Base-by-base conservation (phyloP, 2,329 filamentous ascomycete genomes). In the Paecilomyces niveus region DNA sequence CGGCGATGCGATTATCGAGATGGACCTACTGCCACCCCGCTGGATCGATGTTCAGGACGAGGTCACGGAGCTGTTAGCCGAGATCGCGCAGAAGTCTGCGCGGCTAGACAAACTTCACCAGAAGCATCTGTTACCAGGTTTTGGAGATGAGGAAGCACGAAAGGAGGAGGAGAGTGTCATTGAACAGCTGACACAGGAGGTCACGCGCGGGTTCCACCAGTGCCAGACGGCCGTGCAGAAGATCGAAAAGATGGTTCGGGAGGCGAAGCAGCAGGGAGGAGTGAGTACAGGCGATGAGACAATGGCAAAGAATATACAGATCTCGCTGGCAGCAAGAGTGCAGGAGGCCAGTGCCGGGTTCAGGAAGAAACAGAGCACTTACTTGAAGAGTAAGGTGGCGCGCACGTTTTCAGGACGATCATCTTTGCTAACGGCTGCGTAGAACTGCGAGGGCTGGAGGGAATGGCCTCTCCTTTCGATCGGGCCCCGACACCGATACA, bases 11-110 rank as follows among this genome's bases (percentile, higher is more conserved):
- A 86, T 99, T 58, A 97, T 99, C 68, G 94, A 99, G 80, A 97
- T 99, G 94, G 93, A 97, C 75, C 80, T 96, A 45, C 82, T 99
- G 18, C 94, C 94, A 24, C 94, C 94, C 56, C 87, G 94, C 61
- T 99, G 94, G 94, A 89, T 93, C 59, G 94, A 99, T 70, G 83
- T 96, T 59, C 92, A 92, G 68, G 94, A 97, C 72, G 92, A 97
- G 72, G 91, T 99, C 61, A 87, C 89, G 31, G 91, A 97, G 59
- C 78, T 90, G 50, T 83, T 99, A 9, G 83, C 85, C 61, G 85
- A 89, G 59, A 90, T 97, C 64, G 88, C 90, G 56, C 86, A 85
- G 61, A 91, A 95, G 76, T 89, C 91, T 64, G 86, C 90, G 67
- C 87, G 86, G 67, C 83, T 99, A 32, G 94, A 97, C 70, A 90